Conservation (phyloP, 352 stramenopile species). For the Phytophthora sp. region DNA sequence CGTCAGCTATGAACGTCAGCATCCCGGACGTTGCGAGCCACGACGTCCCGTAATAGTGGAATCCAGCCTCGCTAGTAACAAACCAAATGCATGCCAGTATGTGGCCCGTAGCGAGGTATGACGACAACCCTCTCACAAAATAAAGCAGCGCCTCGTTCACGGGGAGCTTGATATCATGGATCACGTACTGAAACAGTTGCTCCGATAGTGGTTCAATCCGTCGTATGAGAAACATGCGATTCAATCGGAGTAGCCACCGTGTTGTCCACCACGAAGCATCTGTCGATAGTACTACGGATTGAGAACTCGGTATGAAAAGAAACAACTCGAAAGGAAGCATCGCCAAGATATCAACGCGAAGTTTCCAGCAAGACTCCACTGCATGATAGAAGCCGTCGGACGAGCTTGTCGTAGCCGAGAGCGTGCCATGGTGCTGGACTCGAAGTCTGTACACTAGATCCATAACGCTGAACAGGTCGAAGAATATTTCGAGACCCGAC, state of each 20-base stretch:
- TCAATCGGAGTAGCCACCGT: slow-evolving; percentile 61
- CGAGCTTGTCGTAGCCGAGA: slow-evolving; percentile 1
- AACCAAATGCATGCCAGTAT: slow-evolving; percentile 73
- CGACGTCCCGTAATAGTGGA: slow-evolving; percentile 50
- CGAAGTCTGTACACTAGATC: slow-evolving; percentile 42
- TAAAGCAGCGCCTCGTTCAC: slow-evolving; percentile 49
- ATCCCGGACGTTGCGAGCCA: slow-evolving; percentile 55
- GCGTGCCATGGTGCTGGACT: too few species aligned
- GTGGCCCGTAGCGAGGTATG: slow-evolving; percentile 65
- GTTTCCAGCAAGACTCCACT: slow-evolving; percentile 26
- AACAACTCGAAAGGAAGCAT: slow-evolving; percentile 59
- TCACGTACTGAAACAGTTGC: slow-evolving; percentile 57
- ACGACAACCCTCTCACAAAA: slow-evolving; percentile 47
- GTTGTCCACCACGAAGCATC: slow-evolving; percentile 40
- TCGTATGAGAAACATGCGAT: slow-evolving; percentile 52
- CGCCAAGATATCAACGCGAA: slow-evolving; percentile 44
- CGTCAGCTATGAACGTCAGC: slow-evolving; percentile 40
- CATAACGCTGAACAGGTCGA: slow-evolving; percentile 52
- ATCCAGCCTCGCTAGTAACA: slow-evolving; percentile 46
- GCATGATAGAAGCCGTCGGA: background rate
- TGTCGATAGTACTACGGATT: background rate
- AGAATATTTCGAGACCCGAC: slow-evolving; percentile 50
- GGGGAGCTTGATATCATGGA: slow-evolving; percentile 64
- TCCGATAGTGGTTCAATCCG: slow-evolving; percentile 54
- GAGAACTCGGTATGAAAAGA: slow-evolving; percentile 11